Evolutionary conservation across 768 basidiomycete genomes (phyloP), one percentile per base, ranked within the genome.

Genomic region (Scleroderma citrinum): DNA sequence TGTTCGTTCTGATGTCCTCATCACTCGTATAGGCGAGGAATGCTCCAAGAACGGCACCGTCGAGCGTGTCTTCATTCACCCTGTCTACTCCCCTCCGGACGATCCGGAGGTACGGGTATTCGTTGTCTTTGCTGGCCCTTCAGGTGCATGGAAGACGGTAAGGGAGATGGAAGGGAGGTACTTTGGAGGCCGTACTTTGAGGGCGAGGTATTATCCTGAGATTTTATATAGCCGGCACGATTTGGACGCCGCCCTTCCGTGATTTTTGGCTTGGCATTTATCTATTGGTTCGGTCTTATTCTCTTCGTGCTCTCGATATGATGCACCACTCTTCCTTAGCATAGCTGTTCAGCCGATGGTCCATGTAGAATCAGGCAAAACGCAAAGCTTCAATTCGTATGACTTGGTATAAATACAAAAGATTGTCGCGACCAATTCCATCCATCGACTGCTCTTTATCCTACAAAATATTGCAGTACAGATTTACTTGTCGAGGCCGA

Each of bases 131-230:
- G 82, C 83, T 0, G 95, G 94, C 1, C 89, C 90, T 5, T 93
- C 79, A 0, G 95, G 92, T 11, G 95, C 94, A 6, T 98, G 93
- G 94, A 91, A 92, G 67, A 93, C 92, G 0, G 90, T 94, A 2
- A 80, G 92, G 42, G 92, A 95, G 64, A 75, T 97, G 46, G 92
- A 98, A 58, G 95, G 92, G 19, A 76, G 94, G 24, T 95, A 80
- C 63, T 98, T 97, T 61, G 93, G 88, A 12, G 95, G 95, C 10
- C 76, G 85, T 55, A 76, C 77, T 14, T 88, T 95, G 26, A 74
- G 85, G 38, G 92, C 92, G 36, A 73, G 85, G 57, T 94, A 93
- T 62, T 94, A 84, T 60, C 72, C 85, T 0, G 89, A 92, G 60
- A 50, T 49, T 21, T 60, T 67, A 38, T 90, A 85, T 59, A 55